Conservation (phyloP, 2,329 filamentous ascomycete species). For the Fusarium succisae region DNA sequence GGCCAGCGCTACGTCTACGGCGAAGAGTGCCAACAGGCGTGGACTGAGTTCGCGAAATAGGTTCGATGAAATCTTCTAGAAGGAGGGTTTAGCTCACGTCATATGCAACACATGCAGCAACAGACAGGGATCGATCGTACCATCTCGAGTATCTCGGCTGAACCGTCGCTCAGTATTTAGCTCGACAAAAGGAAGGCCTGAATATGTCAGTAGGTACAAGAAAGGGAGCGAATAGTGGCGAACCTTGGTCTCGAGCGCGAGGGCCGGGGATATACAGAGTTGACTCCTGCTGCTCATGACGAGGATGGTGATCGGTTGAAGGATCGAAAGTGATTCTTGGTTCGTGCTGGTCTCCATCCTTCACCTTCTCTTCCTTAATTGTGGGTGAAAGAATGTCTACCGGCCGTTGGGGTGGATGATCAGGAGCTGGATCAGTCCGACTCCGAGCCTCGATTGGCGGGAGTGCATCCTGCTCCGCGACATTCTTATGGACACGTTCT, state of each 20-base stretch:
- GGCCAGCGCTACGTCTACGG: conserved; percentile 37
- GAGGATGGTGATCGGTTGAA: conserved; percentile 39
- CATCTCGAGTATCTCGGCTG: conserved; percentile 35
- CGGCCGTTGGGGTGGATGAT: background rate
- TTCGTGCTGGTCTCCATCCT: background rate
- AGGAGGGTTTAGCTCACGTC: background rate
- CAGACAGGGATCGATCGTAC: background rate
- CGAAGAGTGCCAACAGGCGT: conserved; percentile 25
- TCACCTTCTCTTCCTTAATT: background rate
- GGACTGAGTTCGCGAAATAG: conserved; percentile 21
- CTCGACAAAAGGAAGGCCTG: conserved; percentile 43
- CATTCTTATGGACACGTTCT: background rate
- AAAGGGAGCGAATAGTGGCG: background rate
- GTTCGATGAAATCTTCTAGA: conserved; percentile 35
- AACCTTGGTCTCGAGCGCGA: conserved; percentile 46
- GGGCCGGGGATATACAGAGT: conserved; percentile 47
- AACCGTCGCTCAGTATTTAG: conserved; percentile 28
- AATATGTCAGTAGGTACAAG: conserved; percentile 2
- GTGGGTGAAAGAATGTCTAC: background rate
- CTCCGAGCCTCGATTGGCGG: conserved; percentile 23
- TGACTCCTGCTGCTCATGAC: conserved; percentile 38
- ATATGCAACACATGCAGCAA: background rate
- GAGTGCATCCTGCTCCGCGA: background rate
- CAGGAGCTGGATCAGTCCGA: conserved; percentile 16
- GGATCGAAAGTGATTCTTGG: conserved; percentile 44